Percentiles rank a stretch among this genome's conserved stretches.
Evolutionary conservation across 164 flowering plant species (phyloP).

Genomic region (Macadamia tetraphylla): DNA sequence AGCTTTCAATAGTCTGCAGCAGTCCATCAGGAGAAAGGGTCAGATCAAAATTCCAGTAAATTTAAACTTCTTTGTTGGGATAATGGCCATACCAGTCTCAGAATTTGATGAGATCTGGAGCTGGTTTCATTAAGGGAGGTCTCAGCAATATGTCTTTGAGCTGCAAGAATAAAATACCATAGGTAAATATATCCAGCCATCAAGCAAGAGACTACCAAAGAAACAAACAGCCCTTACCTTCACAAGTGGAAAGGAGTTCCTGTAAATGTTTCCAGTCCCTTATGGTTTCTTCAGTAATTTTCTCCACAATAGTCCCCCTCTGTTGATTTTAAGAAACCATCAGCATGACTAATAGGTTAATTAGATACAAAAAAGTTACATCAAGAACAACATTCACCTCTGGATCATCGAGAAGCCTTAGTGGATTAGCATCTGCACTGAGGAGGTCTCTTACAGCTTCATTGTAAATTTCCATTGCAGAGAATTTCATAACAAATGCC

Average conservation of each 20-base stretch:
- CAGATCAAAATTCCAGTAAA: background rate
- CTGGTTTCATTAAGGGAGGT: slow-evolving; percentile 84
- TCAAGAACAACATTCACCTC: slow-evolving; percentile 47
- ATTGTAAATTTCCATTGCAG: slow-evolving; percentile 95
- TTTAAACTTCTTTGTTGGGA: slow-evolving; percentile 1
- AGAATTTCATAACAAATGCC: slow-evolving; percentile 74
- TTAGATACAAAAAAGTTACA: slow-evolving; percentile 1
- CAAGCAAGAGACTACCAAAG: background rate
- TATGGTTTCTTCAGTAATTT: slow-evolving; percentile 68
- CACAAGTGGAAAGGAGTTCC: slow-evolving; percentile 79
- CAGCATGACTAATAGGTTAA: background rate
- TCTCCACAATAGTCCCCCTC: slow-evolving; percentile 93
- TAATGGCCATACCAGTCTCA: slow-evolving; percentile 57
- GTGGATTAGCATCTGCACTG: slow-evolving; percentile 55
- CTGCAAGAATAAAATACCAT: slow-evolving; percentile 36
- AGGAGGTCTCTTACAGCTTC: slow-evolving; percentile 91
- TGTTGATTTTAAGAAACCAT: slow-evolving; percentile 20
- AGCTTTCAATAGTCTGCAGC: slow-evolving; percentile 81
- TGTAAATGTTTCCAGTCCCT: slow-evolving; percentile 57
- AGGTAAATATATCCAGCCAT: slow-evolving; percentile 4
- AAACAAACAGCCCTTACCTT: slow-evolving; percentile 41
- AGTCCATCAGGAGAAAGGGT: slow-evolving; percentile 1
- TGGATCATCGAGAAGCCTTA: slow-evolving; percentile 91
- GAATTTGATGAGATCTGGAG: slow-evolving; percentile 97
- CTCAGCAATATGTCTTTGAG: slow-evolving; percentile 89